These are phyloP conservation scores for Thelephora terrestris DNA, from an alignment of 1,284 basidiomycete species.

Conservation along the genomic window DNA sequence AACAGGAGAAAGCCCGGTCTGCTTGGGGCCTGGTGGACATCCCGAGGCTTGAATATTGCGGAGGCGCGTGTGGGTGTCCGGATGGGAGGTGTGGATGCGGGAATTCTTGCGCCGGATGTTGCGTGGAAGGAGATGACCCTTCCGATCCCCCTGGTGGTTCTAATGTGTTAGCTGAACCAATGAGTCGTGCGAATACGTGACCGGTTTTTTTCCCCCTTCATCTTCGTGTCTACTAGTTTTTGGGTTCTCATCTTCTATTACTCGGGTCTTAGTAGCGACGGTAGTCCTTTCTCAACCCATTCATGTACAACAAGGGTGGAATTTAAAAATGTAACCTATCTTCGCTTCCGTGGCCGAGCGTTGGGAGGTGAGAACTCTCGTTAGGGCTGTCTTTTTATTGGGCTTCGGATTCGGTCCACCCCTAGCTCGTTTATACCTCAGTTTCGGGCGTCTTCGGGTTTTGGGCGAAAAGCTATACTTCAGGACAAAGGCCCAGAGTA, in stretches of 20 bases:
- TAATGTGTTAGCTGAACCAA: background rate
- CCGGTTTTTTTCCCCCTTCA: background rate
- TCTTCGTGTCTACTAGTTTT: background rate
- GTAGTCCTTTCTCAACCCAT: background rate
- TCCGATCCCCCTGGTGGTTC: background rate
- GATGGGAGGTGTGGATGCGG: constrained; percentile 41
- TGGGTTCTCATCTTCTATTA: background rate
- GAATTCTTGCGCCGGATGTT: constrained; percentile 41
- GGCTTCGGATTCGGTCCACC: no score
- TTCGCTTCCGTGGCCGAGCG: no score
- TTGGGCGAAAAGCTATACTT: no score
- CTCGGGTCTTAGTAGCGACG: background rate
- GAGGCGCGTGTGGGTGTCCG: constrained; percentile 35
- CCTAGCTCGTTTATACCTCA: no score
- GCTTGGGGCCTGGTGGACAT: constrained; percentile 41
- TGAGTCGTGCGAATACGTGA: background rate
- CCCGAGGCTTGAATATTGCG: constrained; percentile 60
- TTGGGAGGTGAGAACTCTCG: no score
- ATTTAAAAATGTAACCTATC: no score
- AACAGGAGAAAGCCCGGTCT: constrained; percentile 23
- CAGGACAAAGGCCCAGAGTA: no score
- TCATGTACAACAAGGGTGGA: background rate
- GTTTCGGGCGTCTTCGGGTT: no score
- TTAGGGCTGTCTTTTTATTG: no score
- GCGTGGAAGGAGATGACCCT: constrained; percentile 19